Conservation (phyloP, 345 rosid genomes). For the Eucalyptus erythrocorys region DNA sequence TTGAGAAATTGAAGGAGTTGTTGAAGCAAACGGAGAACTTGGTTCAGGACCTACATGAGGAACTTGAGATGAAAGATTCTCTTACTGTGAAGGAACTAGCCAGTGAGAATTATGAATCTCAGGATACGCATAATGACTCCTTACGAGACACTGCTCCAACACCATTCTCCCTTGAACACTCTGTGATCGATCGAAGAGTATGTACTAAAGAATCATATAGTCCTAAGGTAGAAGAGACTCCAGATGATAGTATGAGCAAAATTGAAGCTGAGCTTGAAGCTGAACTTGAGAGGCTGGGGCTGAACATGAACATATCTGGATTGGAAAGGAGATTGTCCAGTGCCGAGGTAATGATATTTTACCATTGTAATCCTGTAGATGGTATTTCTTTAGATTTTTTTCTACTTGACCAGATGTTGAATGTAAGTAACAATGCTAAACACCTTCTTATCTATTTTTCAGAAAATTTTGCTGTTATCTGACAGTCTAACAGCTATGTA, state of each 20-base stretch:
- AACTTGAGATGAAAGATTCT: conserved; percentile 60
- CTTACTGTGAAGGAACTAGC: conserved; percentile 44
- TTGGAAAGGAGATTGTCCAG: conserved; percentile 27
- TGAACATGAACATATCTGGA: conserved; percentile 37
- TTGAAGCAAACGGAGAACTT: conserved; percentile 52
- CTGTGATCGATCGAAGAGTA: conserved; percentile 1
- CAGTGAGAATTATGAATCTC: conserved; percentile 28
- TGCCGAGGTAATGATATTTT: conserved; percentile 34
- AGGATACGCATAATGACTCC: conserved; percentile 11
- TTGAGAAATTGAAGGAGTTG: conserved; percentile 29
- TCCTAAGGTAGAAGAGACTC: conserved; percentile 20
- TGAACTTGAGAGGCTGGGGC: conserved; percentile 86
- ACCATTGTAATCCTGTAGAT: not conserved
- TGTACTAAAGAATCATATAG: conserved; percentile 10
- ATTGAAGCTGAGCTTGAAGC: conserved; percentile 98
- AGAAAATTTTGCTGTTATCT: not conserved
- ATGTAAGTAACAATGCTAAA: not conserved
- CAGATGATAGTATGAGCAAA: conserved; percentile 51
- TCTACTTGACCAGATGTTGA: not conserved
- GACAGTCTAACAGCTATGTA: not conserved
- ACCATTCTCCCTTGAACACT: not conserved
- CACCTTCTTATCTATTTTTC: not conserved
- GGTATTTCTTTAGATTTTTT: not conserved
- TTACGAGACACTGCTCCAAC: conserved; percentile 5
- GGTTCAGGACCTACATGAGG: conserved; percentile 76